Conservation (phyloP, 257 asterid genomes). For the Oldenlandia corymbosa region DNA sequence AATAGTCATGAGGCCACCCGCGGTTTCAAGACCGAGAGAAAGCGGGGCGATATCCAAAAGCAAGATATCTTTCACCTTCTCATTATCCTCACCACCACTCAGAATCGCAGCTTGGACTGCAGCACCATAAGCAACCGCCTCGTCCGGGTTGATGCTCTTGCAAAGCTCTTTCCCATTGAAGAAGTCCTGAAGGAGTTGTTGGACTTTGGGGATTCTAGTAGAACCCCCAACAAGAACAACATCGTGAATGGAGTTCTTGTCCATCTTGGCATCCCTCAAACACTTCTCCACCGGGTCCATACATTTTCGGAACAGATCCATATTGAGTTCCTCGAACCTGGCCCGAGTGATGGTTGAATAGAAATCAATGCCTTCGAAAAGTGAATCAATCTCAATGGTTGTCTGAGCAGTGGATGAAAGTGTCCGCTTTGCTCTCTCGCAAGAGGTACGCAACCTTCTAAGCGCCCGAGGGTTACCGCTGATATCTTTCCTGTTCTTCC, state of each 20-base stretch:
- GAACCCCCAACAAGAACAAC: conserved; percentile 36
- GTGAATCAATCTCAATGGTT: too few species aligned
- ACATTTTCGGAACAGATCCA: conserved; percentile 30
- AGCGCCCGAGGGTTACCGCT: conserved; percentile 15
- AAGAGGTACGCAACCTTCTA: conserved; percentile 17
- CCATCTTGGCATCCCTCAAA: conserved; percentile 30
- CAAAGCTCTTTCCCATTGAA: too few species aligned
- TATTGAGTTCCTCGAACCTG: too few species aligned
- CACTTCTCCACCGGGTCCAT: conserved; percentile 35
- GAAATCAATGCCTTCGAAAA: too few species aligned
- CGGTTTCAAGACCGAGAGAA: too few species aligned
- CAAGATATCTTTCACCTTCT: conserved; percentile 59
- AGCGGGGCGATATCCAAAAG: conserved; percentile 54
- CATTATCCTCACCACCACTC: conserved; percentile 65
- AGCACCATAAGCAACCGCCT: conserved; percentile 70
- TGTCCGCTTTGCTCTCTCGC: too few species aligned
- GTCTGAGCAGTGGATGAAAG: too few species aligned
- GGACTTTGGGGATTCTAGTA: conserved; percentile 29
- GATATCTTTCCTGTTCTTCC: conserved; percentile 23
- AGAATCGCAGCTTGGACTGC: too few species aligned
- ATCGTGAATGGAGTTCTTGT: conserved; percentile 20
- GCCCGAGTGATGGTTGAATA: too few species aligned
- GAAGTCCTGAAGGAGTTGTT: conserved; percentile 44
- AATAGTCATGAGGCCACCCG: too few species aligned
- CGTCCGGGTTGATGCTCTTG: conserved; percentile 61